A percentile compares a stretch with the other conserved stretches of the same genome.
phyloP scores from a whole-genome alignment of 2,329 filamentous ascomycete genomes.

The Clonostachys rosea region DNA sequence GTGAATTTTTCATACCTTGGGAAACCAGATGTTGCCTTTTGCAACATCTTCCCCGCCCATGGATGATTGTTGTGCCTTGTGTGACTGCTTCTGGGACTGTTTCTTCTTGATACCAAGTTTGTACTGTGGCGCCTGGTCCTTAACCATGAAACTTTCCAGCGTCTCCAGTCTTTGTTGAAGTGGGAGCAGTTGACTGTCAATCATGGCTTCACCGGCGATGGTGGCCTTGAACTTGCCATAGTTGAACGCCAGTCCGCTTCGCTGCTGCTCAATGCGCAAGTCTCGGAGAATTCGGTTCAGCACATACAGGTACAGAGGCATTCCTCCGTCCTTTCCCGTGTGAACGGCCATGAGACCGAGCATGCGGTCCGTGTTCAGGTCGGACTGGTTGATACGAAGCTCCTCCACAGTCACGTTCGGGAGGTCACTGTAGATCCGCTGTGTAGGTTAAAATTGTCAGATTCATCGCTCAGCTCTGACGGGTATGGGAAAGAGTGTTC shows the following conservation, averaged over 20 bases:
- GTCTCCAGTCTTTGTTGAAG: conserved; percentile 35
- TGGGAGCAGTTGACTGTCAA: conserved; percentile 42
- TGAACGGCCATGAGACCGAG: conserved; percentile 54
- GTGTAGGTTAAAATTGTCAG: background rate
- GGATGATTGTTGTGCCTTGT: background rate
- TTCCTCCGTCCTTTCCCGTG: conserved; percentile 32
- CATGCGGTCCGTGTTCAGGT: conserved; percentile 55
- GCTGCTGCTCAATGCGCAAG: conserved; percentile 42
- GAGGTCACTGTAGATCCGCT: conserved; percentile 34
- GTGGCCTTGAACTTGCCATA: conserved; percentile 41
- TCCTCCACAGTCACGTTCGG: conserved; percentile 40
- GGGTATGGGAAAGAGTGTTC: conserved; percentile 8
- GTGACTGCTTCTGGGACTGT: background rate
- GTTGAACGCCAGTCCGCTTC: conserved; percentile 28
- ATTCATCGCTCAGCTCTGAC: background rate
- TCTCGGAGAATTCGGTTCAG: conserved; percentile 51
- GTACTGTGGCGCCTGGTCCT: conserved; percentile 7
- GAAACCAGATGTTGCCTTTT: conserved; percentile 8
- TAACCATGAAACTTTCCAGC: conserved; percentile 51
- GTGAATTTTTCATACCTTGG: conserved; percentile 7
- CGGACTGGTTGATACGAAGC: conserved; percentile 41
- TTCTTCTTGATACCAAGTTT: background rate
- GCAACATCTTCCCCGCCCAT: background rate
- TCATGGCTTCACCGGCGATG: conserved; percentile 34
- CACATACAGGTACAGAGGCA: conserved; percentile 55